Evolutionary conservation across 1,284 basidiomycete species (phyloP), one percentile per base, ranked within the genome.

Genomic region (Pseudozyma tsukubaensis): DNA sequence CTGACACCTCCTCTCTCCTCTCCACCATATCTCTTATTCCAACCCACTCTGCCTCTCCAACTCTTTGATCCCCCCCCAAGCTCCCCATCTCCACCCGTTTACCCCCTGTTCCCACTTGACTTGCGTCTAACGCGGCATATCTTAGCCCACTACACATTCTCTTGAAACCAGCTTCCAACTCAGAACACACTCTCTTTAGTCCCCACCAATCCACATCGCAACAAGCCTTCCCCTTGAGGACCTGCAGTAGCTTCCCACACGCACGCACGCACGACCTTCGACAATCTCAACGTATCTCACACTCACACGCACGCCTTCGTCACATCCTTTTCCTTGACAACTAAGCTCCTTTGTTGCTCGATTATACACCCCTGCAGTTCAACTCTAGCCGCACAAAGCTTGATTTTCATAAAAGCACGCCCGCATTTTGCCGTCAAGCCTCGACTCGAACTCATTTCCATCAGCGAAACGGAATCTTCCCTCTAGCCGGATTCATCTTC

Each of bases 91-190:
- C n/a, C 57, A 48, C 34, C 48, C 32, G 9, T 45, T 24, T 18
- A 18, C 39, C 39, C 36, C 44, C 36, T 44, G n/a, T 24, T 48
- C 50, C 50, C 43, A 44, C 29, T 39, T 32, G 29, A 24, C 14
- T 37, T 21, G 16, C n/a, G 9, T 19, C 32, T 32, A 18, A 11
- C 45, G 40, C 43, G 48, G 16, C 43, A 32, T 36, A 32, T 43
- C 34, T 45, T 10, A 19, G 29, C 47, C 58, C 32, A 58, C 44
- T 47, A 18, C 36, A 52, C 37, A 61, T 60, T 43, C 51, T 59
- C 59, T 55, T 52, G 54, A 6, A 29, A 29, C 52, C 53, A 21
- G 48, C 50, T 24, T 47, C 63, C 57, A 60, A 66, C 57, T 66
- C 44, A 47, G 47, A 66, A 59, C 66, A 48, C 29, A 50, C 65